phyloP scores from a whole-genome alignment of 345 rosid genomes.

The Eucalyptus cloeziana region DNA sequence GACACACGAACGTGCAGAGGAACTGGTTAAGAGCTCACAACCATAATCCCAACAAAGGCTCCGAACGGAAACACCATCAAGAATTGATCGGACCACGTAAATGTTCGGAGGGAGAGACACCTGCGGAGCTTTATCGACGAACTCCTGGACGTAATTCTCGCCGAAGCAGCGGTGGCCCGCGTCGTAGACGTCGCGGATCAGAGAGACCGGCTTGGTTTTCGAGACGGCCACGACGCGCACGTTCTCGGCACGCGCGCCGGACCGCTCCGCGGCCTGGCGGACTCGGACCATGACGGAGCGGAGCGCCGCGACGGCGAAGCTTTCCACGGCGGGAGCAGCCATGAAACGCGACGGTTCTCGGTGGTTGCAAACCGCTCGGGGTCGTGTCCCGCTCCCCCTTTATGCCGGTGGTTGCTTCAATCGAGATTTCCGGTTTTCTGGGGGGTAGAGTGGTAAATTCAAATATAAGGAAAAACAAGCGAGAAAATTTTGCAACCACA shows the following conservation, averaged over 20 bases:
- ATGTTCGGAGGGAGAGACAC: constrained; percentile 1
- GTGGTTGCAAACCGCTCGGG: background rate
- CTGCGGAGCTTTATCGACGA: constrained; percentile 85
- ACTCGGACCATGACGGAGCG: constrained; percentile 62
- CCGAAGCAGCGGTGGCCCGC: constrained; percentile 90
- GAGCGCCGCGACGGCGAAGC: constrained; percentile 46
- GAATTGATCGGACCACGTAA: background rate
- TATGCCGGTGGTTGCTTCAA: background rate
- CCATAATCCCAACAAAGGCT: background rate
- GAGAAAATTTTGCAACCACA: background rate
- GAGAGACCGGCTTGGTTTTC: constrained; percentile 79
- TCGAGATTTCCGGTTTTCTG: background rate
- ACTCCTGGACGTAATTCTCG: constrained; percentile 83
- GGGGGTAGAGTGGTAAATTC: background rate
- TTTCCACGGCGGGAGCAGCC: constrained; percentile 50
- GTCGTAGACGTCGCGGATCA: constrained; percentile 72
- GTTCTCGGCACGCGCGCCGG: constrained; percentile 32
- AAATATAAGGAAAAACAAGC: background rate
- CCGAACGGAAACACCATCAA: background rate
- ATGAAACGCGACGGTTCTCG: background rate
- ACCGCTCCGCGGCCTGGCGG: constrained; percentile 54
- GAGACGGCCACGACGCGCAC: constrained; percentile 75
- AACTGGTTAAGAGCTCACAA: background rate
- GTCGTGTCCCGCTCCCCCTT: background rate
- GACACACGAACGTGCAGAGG: background rate